Evolutionary conservation across 306 rosid genomes (phyloP), one percentile per base, ranked within the genome.

Genomic region (Malus asiatica): DNA sequence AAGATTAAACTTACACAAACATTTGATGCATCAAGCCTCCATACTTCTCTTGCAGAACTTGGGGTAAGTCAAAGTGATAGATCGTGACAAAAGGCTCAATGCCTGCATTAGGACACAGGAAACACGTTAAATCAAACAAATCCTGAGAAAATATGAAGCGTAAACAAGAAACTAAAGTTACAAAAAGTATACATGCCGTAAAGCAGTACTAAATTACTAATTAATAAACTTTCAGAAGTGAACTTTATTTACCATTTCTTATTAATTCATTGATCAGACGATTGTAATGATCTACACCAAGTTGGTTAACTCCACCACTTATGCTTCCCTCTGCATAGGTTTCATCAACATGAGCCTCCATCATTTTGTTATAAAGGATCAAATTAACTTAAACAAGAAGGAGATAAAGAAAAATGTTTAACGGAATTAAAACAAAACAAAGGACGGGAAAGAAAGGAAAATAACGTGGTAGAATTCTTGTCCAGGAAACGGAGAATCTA

Each of bases 401-500:
- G 15, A 3, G 11, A 18, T 32, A 14, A 48, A 15, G 53, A 48
- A 48, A 48, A 48, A 48, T 48, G 6, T 48, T 48, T 27, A 25
- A 13, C 3, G 9, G 8, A 3, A 44, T 15, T 25, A 66, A 33
- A 4, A 32, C 2, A 30, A 52, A 72, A 3, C 38, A 33, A 33
- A 33, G 44, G 44, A 40, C 44, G 3, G 44, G 11, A 11, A 48
- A 20, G 23, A 22, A 73, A 58, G 3, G 5, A 33, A 71, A 44
- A 74, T 57, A 71, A 84, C 85, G 33, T 25, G 88, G 88, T 66
- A 85, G 72, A 76, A 85, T 78, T 38, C 85, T 74, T 12, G 77
- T 52, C 88, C 85, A 81, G 19, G 88, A 79, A 55, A 85, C 78
- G 67, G 83, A 81, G 55, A 85, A 81, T 35, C 85, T 68, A 38